Percentiles rank a stretch among this genome's conserved stretches.
These are phyloP conservation scores for Fallopia convolvulus DNA, from an alignment of 148 eudicot genomes.

Conservation along the genomic window DNA sequence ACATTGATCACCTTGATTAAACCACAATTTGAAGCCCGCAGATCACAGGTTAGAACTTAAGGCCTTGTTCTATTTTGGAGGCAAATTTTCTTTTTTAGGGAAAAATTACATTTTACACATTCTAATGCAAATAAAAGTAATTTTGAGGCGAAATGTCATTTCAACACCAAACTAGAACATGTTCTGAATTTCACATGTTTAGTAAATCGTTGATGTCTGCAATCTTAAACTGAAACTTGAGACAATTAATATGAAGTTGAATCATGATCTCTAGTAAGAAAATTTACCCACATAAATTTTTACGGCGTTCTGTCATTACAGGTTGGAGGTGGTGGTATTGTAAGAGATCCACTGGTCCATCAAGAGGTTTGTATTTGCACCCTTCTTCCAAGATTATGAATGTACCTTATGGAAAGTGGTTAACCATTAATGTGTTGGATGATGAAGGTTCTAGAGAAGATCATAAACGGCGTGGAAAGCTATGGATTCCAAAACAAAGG, in stretches of 20 bases:
- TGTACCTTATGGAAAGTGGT: neutral
- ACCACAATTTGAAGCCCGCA: slow-evolving; percentile 96
- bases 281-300: neutral
- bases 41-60: slow-evolving; percentile 57
- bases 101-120: no score
- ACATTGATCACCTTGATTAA: slow-evolving; percentile 77
- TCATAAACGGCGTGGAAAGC: slow-evolving; percentile 64
- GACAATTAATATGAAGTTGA: neutral
- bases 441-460: slow-evolving; percentile 65
- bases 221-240: neutral
- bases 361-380: slow-evolving; percentile 41
- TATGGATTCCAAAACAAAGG: slow-evolving; percentile 68
- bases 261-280: neutral
- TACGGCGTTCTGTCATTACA: slow-evolving; percentile 21
- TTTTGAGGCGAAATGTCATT: no score
- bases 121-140: no score
- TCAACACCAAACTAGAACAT: no score
- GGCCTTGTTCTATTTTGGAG: no score
- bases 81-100: no score
- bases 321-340: slow-evolving; percentile 98
- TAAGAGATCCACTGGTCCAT: slow-evolving; percentile 85
- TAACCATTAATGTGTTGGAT: slow-evolving; percentile 1
- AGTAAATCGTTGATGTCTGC: neutral
- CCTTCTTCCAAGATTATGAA: neutral
- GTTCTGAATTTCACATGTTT: no score